Base-by-base conservation (phyloP, 352 stramenopile genomes). In the Peronospora farinosa region DNA sequence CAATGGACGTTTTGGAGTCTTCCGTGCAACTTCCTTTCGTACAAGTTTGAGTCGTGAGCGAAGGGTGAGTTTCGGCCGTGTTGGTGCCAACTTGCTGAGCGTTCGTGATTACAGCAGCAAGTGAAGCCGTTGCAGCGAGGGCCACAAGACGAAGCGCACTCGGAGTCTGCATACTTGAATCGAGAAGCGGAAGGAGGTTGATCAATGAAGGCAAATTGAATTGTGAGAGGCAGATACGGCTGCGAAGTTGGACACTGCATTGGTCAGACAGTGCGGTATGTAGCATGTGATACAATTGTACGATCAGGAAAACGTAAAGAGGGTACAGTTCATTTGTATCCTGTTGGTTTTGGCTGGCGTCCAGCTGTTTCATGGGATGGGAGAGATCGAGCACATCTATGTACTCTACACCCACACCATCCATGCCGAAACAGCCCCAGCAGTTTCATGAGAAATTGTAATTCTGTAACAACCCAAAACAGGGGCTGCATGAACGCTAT, bases 11-110 rank as follows among this genome's bases (percentile, higher is more conserved):
- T 2, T 55, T n/a, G 1, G 7, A 0, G 12, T 60, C 48, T 1
- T 10, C 9, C 16, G 48, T 62, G 52, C 68, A 81, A 0, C 67
- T 63, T 9, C 40, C 50, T 0, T 44, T 42, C 3, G 42, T 54
- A 23, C 70, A 68, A 43, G 48, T 66, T 17, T 54, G 40, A 0
- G 42, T 63, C 39, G 36, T 59, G 8, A 84, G 51, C 15, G 72
- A 28, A 7, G 75, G 75, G 46, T 86, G 75, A 0, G 56, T 47
- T 45, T 84, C 75, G 3, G 66, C 55, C 16, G 49, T 51, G 43
- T 47, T 75, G 8, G 38, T 47, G 31, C 73, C 73, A 37, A 70
- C 36, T 32, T 66, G 56, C 38, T 84, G 73, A 12, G 73, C 65
- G 11, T 43, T 25, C 4, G 51, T 16, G 28, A 8, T 37, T 25